These are phyloP conservation scores for Colletotrichum sp. DNA, from an alignment of 2,329 filamentous ascomycete species.

Conservation along the genomic window DNA sequence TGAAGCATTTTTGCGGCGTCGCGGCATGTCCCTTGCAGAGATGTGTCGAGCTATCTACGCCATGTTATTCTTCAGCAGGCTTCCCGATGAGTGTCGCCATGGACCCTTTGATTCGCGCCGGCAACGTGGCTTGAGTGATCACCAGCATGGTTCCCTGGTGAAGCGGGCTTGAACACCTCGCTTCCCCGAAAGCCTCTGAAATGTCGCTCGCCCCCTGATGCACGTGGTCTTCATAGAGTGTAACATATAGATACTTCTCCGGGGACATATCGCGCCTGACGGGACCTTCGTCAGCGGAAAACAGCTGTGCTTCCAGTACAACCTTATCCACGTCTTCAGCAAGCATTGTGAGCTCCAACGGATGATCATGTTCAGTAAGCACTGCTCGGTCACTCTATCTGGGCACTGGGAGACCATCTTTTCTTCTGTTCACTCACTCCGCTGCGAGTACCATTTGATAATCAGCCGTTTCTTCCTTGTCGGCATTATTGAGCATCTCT, in stretches of 20 bases:
- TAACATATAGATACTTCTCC: neutral
- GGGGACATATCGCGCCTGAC: neutral
- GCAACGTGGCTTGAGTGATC: neutral
- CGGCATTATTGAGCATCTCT: neutral
- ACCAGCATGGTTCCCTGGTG: neutral
- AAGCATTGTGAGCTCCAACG: neutral
- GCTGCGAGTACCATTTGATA: neutral
- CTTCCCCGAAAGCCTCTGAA: neutral
- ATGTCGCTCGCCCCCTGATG: neutral
- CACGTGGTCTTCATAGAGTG: neutral
- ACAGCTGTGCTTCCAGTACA: neutral
- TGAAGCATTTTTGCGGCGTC: neutral
- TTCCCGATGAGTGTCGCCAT: neutral
- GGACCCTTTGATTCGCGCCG: neutral
- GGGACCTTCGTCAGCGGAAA: neutral
- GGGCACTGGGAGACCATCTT: neutral
- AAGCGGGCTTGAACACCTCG: neutral
- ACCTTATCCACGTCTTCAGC: neutral
- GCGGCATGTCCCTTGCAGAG: neutral
- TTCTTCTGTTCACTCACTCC: neutral
- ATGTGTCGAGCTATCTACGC: neutral
- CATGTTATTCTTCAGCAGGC: neutral
- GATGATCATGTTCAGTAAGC: neutral
- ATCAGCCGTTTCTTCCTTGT: neutral
- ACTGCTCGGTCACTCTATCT: neutral